Evolutionary conservation across 2,329 filamentous ascomycete species (phyloP).

Genomic region (Aspergillus sojae): DNA sequence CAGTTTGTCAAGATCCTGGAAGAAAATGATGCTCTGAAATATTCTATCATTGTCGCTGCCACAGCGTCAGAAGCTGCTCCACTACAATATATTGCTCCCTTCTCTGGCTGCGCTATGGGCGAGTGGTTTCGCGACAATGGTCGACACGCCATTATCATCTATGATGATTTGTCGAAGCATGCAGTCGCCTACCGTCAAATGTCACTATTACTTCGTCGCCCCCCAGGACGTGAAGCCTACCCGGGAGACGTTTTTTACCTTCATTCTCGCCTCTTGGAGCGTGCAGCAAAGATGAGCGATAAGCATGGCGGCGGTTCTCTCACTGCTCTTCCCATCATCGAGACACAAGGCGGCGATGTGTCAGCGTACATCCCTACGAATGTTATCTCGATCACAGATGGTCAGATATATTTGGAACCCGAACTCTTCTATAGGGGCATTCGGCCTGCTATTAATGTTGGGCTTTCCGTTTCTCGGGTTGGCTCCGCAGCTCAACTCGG

Average conservation of each 20-base stretch:
- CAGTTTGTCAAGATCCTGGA: conserved; percentile 99
- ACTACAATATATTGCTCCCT: conserved; percentile 90
- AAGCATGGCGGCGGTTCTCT: conserved; percentile 93
- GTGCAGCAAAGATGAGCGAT: conserved; percentile 98
- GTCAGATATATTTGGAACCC: conserved; percentile 99
- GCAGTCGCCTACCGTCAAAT: conserved; percentile 98
- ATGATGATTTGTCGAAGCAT: conserved; percentile 96
- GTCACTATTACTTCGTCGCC: conserved; percentile 96
- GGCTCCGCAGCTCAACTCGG: conserved; percentile 99
- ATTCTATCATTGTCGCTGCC: conserved; percentile 88
- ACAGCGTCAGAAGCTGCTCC: conserved; percentile 97
- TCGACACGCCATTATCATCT: conserved; percentile 87
- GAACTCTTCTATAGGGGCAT: conserved; percentile 99
- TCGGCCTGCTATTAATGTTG: conserved; percentile 99
- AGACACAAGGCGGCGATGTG: conserved; percentile 99
- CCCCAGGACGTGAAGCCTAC: conserved; percentile 98
- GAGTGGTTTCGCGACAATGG: conserved; percentile 83
- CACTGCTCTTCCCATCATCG: conserved; percentile 95
- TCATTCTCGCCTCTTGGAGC: conserved; percentile 98
- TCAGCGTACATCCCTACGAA: conserved; percentile 99
- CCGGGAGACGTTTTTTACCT: conserved; percentile 99
- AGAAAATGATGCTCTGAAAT: conserved; percentile 99
- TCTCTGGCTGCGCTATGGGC: conserved; percentile 70
- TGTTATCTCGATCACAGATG: conserved; percentile 99
- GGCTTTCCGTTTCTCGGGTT: conserved; percentile 99